A percentile compares a stretch with the other conserved stretches of the same genome.
These are phyloP conservation scores for Lachnellula arida DNA, from an alignment of 2,329 filamentous ascomycete species.

Conservation along the genomic window DNA sequence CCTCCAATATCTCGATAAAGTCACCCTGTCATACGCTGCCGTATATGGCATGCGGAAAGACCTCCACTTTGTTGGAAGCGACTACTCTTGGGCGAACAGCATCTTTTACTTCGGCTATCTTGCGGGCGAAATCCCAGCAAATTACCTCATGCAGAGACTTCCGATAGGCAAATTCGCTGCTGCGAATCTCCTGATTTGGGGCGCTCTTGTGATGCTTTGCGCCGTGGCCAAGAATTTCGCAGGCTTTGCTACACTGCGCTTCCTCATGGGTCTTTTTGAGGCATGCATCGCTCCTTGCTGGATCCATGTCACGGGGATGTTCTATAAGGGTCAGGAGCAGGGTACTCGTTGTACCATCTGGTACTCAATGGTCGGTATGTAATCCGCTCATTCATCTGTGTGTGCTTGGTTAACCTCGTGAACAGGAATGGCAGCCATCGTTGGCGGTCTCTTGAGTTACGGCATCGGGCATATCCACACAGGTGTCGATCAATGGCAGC, in stretches of 20 bases:
- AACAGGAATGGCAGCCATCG: too few species aligned
- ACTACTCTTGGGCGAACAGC: slow-evolving; percentile 48
- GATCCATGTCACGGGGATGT: slow-evolving; percentile 55
- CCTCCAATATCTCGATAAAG: slow-evolving; percentile 32
- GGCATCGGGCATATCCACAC: too few species aligned
- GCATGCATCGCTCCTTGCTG: slow-evolving; percentile 61
- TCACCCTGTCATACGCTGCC: slow-evolving; percentile 48
- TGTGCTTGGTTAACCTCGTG: too few species aligned
- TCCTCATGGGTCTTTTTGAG: slow-evolving; percentile 63
- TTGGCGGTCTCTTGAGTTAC: too few species aligned
- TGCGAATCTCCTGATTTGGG: slow-evolving; percentile 45
- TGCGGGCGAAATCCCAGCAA: slow-evolving; percentile 41
- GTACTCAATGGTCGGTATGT: too few species aligned
- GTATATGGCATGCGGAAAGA: slow-evolving; percentile 54
- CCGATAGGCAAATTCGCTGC: slow-evolving; percentile 50
- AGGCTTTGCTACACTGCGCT: slow-evolving; percentile 56
- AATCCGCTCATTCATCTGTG: too few species aligned
- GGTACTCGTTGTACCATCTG: too few species aligned
- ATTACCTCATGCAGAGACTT: slow-evolving; percentile 46
- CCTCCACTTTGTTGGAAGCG: slow-evolving; percentile 43
- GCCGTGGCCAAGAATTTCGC: slow-evolving; percentile 54
- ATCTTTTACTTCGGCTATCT: slow-evolving; percentile 30
- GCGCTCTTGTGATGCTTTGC: slow-evolving; percentile 50
- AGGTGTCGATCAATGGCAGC: too few species aligned
- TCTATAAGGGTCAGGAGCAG: slow-evolving; percentile 61